Conservation (phyloP, 257 asterid species). For the Ligustrum vulgare region DNA sequence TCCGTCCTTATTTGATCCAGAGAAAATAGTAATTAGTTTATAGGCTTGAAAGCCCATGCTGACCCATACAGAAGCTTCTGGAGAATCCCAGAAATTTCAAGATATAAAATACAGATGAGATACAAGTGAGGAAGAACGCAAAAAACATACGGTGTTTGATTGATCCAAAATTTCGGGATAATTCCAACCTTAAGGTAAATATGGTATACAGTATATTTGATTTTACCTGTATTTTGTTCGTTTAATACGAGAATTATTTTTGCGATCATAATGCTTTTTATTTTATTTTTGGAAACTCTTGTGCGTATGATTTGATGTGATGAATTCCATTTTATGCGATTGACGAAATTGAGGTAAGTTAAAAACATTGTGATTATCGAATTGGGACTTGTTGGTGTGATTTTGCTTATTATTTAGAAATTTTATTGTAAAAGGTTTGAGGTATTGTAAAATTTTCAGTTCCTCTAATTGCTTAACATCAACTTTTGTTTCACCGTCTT, state of each 20-base stretch:
- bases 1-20: too few relatives aligned
- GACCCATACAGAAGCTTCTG: not conserved
- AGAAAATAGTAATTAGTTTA: too few relatives aligned
- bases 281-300: not conserved
- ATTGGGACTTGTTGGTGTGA: not conserved
- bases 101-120: not conserved
- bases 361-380: not conserved
- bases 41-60: not conserved
- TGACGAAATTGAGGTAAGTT: not conserved
- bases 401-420: not conserved
- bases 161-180: not conserved
- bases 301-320: not conserved
- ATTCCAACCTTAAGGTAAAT: not conserved
- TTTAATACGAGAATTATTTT: not conserved
- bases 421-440: not conserved
- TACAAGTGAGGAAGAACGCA: not conserved
- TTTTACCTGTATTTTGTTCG: not conserved
- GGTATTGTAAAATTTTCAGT: not conserved
- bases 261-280: not conserved
- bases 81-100: slow-evolving; percentile 1
- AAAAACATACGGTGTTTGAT: not conserved
- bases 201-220: not conserved
- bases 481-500: not conserved
- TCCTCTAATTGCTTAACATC: not conserved
- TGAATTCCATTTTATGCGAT: not conserved